phyloP scores from a whole-genome alignment of 495 filamentous ascomycete species.

The Parathielavia appendiculata region DNA sequence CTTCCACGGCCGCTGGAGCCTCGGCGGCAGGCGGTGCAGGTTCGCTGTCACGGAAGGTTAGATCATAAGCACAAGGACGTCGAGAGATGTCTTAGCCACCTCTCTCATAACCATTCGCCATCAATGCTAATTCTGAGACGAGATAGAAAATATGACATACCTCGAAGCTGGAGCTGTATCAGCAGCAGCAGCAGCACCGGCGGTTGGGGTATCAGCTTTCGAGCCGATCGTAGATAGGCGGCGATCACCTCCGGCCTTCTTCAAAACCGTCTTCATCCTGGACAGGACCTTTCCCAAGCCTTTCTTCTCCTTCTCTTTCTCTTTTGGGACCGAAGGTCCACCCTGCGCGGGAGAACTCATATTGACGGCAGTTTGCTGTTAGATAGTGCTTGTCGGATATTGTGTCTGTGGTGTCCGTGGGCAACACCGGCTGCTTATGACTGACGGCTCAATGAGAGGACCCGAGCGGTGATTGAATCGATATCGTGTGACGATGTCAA shows the following conservation, averaged over 20 bases:
- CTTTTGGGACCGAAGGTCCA: conserved; percentile 33
- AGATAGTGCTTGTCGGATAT: too few relatives aligned
- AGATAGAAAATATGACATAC: conserved; percentile 23
- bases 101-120: too few relatives aligned
- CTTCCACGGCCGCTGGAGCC: conserved; percentile 16
- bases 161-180: conserved; percentile 22
- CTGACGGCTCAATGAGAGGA: not conserved
- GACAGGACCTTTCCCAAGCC: conserved; percentile 59
- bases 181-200: conserved; percentile 19
- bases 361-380: conserved; percentile 14
- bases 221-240: conserved; percentile 22
- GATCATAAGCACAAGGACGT: not conserved
- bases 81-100: not conserved
- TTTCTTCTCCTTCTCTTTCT: conserved; percentile 51
- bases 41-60: conserved; percentile 32
- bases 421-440: not conserved
- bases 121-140: not conserved
- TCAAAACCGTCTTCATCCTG: conserved; percentile 60
- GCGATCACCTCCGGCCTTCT: conserved; percentile 44
- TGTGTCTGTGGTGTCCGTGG: not conserved
- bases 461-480: too few relatives aligned
- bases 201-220: conserved; percentile 18
- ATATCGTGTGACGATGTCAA: too few relatives aligned
- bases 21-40: conserved; percentile 27
- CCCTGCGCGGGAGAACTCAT: conserved; percentile 45